Conservation (phyloP, 2,329 filamentous ascomycete genomes). For the Mycosphaerella sp. region DNA sequence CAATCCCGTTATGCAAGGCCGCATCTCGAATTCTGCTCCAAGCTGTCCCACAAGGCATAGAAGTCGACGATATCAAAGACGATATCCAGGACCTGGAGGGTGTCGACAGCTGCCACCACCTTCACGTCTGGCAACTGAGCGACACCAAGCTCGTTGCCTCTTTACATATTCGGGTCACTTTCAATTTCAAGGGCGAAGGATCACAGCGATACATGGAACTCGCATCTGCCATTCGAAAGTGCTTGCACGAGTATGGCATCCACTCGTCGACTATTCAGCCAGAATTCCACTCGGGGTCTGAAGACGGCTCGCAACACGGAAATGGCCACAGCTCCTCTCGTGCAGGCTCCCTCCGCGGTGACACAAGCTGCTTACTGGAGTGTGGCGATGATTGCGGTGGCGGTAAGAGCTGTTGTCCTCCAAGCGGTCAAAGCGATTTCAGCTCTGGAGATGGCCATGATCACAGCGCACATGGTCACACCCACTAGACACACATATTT, state of each 20-base stretch:
- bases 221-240: slow-evolving; percentile 73
- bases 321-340: slow-evolving; percentile 23
- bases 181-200: slow-evolving; percentile 74
- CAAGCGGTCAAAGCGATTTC: slow-evolving; percentile 18
- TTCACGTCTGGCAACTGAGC: slow-evolving; percentile 96
- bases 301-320: slow-evolving; percentile 34
- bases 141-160: slow-evolving; percentile 92
- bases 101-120: slow-evolving; percentile 84
- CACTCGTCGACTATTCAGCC: slow-evolving; percentile 97
- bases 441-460: slow-evolving; percentile 15
- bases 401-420: slow-evolving; percentile 39
- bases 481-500: slow-evolving; percentile 10
- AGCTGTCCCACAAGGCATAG: slow-evolving; percentile 83
- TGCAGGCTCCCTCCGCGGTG: slow-evolving; percentile 28
- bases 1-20: slow-evolving; percentile 71
- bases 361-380: slow-evolving; percentile 40
- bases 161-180: slow-evolving; percentile 86
- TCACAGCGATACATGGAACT: slow-evolving; percentile 82
- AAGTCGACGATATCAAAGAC: slow-evolving; percentile 81
- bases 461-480: slow-evolving; percentile 18
- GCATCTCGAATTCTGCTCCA: slow-evolving; percentile 86
- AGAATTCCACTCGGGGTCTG: slow-evolving; percentile 53
- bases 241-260: slow-evolving; percentile 91
- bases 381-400: slow-evolving; percentile 41
- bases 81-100: slow-evolving; percentile 83